A percentile compares a stretch with the other conserved stretches of the same genome.
Conservation (phyloP, 31 red algal species). For the Bonnemaisonia californica region DNA sequence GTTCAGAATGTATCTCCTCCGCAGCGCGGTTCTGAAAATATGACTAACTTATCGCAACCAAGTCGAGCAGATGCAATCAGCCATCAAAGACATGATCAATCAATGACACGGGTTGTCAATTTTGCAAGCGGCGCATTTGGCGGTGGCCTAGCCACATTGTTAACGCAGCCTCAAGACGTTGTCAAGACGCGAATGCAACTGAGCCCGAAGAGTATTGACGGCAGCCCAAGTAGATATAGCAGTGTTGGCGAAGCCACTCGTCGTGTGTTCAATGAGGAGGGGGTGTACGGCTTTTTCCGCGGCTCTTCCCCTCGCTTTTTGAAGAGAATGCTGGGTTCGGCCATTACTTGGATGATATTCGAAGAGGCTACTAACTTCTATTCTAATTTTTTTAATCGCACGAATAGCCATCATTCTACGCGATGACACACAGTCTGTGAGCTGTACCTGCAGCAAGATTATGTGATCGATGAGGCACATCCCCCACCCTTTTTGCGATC, state of each 20-base stretch:
- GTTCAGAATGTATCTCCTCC: constrained; percentile 23
- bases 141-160: constrained; percentile 86
- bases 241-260: constrained; percentile 45
- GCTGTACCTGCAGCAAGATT: too few species aligned
- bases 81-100: constrained; percentile 39
- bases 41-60: neutral
- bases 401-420: neutral
- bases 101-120: constrained; percentile 68
- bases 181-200: constrained; percentile 97
- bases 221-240: constrained; percentile 47
- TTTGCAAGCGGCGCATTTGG: constrained; percentile 88
- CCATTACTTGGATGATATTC: constrained; percentile 99
- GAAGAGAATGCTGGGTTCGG: constrained; percentile 93
- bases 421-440: neutral
- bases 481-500: too few species aligned
- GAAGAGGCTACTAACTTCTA: constrained; percentile 85
- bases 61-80: constrained; percentile 11
- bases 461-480: too few species aligned
- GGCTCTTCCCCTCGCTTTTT: constrained; percentile 88
- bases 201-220: constrained; percentile 24
- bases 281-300: constrained; percentile 92
- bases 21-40: neutral
- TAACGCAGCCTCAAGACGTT: constrained; percentile 97
- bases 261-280: constrained; percentile 83
- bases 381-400: constrained; percentile 24